Evolutionary conservation across 495 filamentous ascomycete genomes (phyloP), one percentile per base, ranked within the genome.

Genomic region (Thozetella sp.): DNA sequence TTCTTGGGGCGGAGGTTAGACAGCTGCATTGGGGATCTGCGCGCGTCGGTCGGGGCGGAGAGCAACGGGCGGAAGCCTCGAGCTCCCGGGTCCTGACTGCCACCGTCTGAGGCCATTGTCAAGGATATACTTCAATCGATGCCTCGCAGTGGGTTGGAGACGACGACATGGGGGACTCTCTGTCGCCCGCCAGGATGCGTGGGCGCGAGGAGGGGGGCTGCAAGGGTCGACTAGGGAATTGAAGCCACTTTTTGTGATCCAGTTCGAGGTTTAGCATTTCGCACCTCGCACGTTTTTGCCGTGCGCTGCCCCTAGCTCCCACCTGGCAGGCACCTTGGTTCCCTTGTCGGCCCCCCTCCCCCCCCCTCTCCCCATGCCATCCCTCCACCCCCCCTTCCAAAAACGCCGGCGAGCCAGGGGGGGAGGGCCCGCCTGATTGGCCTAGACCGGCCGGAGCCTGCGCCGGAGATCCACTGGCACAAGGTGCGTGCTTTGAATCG

Each of bases 1-100:
- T 56, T 60, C 43, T 60, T 60, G 43, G 58, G 58, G 43, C 43
- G 43, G 20, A 48, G 43, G 43, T 48, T 48, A n/a, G 43, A 48
- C n/a, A 48, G 43, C 43, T 11, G 43, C n/a, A 48, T 4, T 19
- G 43, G 43, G 4, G 43, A 48, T 19, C 43, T 9, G 11, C 3
- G n/a, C 9, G 43, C n/a, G 4, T 48, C 43, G 43, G 43, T 10
- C 10, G 43, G 43, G n/a, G 43, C 43, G 12, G 43, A 48, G 9
- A 48, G 43, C 10, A 48, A n/a, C 43, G 43, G 43, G n/a, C 43
- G 43, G 10, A 48, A 48, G n/a, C 43, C 43, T 48, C 43, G 43
- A 4, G n/a, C 6, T 10, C 11, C 43, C n/a, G 43, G 10, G n/a
- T 48, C 43, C 43, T 48, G 43, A 19, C 20, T 19, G 43, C n/a